These are phyloP conservation scores for Exophiala oligosperma DNA, from an alignment of 2,329 filamentous ascomycete species.

Conservation along the genomic window DNA sequence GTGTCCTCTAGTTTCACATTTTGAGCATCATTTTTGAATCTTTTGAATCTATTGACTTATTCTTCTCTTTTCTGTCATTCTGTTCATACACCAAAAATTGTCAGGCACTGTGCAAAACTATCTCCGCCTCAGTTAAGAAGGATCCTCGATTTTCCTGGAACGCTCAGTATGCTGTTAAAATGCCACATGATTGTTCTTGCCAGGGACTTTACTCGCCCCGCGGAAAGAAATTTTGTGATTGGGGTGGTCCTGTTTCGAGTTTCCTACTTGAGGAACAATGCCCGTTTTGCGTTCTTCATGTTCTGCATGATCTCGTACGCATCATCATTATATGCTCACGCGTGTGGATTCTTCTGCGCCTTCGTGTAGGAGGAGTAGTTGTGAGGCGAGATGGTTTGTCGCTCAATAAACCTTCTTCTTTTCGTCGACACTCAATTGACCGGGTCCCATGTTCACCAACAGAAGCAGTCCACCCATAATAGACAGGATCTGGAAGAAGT, in stretches of 20 bases:
- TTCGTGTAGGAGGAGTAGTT: background rate
- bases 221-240: background rate
- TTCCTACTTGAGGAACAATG: background rate
- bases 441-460: slow-evolving; percentile 97
- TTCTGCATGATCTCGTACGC: slow-evolving; percentile 23
- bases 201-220: background rate
- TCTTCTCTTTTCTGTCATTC: background rate
- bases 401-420: slow-evolving; percentile 99
- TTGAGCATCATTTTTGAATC: too few species aligned
- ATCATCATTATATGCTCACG: slow-evolving; percentile 19
- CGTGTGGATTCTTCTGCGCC: background rate
- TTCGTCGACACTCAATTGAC: slow-evolving; percentile 97
- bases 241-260: too few species aligned
- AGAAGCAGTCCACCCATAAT: slow-evolving; percentile 94
- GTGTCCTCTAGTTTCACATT: too few species aligned
- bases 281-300: slow-evolving; percentile 3
- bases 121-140: background rate
- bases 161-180: slow-evolving; percentile 3
- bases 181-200: background rate
- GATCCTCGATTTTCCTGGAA: background rate
- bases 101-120: background rate
- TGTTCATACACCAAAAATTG: slow-evolving; percentile 2
- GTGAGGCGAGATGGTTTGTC: background rate
- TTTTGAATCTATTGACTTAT: background rate
- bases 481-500: slow-evolving; percentile 99